phyloP scores from a whole-genome alignment of 371 early-diverging fungal genomes.

The Dentiscutata heterogama region DNA sequence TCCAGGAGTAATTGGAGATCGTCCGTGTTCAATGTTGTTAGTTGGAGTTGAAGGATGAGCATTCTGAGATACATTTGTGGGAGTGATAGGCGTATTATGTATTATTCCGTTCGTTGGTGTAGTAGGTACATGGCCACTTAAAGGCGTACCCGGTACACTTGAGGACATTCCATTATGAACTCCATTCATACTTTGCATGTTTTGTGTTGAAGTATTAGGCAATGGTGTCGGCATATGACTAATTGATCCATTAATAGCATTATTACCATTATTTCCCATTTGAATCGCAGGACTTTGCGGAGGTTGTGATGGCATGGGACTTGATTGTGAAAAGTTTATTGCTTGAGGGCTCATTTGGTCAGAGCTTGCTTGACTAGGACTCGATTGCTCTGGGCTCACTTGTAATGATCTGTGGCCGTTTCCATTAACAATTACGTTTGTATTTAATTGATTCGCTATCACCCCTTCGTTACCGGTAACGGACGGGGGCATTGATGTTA shows the following conservation, averaged over 20 bases:
- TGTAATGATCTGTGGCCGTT: conserved; percentile 22
- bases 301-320: conserved; percentile 31
- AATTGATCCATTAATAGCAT: neutral
- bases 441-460: neutral
- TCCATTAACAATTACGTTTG: conserved; percentile 10
- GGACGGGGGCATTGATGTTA: conserved; percentile 41
- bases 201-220: neutral
- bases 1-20: conserved; percentile 42
- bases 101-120: conserved; percentile 32
- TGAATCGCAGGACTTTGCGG: conserved; percentile 41
- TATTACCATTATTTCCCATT: conserved; percentile 16
- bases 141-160: conserved; percentile 1
- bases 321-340: conserved; percentile 14
- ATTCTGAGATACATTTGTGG: conserved; percentile 18
- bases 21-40: neutral
- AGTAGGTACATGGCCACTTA: conserved; percentile 4
- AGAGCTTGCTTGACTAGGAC: conserved; percentile 25
- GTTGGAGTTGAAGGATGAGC: conserved; percentile 39
- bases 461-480: conserved; percentile 4
- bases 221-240: neutral
- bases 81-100: conserved; percentile 35
- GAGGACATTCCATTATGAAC: conserved; percentile 4
- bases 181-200: conserved; percentile 14
- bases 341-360: neutral
- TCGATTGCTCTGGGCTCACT: conserved; percentile 45